These are phyloP conservation scores for Epichloe uncinata DNA, from an alignment of 2,329 filamentous ascomycete genomes.

Conservation along the genomic window DNA sequence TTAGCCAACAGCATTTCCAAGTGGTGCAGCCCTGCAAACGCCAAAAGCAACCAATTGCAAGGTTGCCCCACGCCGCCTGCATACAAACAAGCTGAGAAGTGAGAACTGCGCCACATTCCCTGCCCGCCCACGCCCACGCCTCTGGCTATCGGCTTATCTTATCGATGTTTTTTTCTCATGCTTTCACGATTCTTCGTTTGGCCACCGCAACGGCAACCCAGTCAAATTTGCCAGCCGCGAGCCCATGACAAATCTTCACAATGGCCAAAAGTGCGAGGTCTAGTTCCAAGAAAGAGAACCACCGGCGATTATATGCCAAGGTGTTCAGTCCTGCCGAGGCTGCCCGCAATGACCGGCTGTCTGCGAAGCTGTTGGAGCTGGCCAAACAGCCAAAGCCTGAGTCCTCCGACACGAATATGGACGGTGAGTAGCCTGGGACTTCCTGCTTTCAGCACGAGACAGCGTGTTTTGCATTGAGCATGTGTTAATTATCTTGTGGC, in stretches of 20 bases:
- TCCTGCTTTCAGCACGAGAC: background rate
- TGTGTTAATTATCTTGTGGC: background rate
- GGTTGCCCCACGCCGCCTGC: too few relatives aligned
- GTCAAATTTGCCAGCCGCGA: background rate
- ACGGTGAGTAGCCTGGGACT: conserved; percentile 17
- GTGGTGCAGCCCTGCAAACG: too few relatives aligned
- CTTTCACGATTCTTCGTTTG: background rate
- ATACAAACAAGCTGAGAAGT: too few relatives aligned
- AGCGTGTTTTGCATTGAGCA: background rate
- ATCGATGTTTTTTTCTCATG: background rate
- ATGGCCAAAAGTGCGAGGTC: conserved; percentile 87
- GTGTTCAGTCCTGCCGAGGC: conserved; percentile 76
- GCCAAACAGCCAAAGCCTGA: conserved; percentile 61
- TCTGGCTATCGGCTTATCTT: background rate
- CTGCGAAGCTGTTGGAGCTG: conserved; percentile 72
- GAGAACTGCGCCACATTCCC: conserved; percentile 1
- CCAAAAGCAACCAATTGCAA: too few relatives aligned
- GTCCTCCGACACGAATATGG: conserved; percentile 36
- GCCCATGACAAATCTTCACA: conserved; percentile 11
- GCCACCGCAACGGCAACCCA: background rate
- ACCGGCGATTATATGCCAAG: conserved; percentile 61
- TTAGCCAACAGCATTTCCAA: background rate
- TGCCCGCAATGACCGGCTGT: conserved; percentile 69
- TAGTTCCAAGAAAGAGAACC: conserved; percentile 71
- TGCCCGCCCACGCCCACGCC: background rate